These are phyloP conservation scores for Puccinia polysora DNA, from an alignment of 1,284 basidiomycete genomes.

Conservation along the genomic window DNA sequence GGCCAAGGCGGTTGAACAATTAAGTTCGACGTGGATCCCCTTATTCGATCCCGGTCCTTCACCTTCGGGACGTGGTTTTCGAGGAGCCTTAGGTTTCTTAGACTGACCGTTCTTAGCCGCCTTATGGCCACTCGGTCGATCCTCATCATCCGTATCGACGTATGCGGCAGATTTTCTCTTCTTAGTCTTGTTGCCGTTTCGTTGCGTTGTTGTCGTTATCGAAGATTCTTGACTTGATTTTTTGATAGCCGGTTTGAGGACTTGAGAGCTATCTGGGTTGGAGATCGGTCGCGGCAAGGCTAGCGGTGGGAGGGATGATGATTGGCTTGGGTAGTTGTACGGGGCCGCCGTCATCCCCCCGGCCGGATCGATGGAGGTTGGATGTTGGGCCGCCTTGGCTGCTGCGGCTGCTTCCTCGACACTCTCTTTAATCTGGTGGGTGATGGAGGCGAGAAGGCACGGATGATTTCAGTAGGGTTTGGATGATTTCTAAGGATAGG, in stretches of 20 bases:
- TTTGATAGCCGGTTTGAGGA: background rate
- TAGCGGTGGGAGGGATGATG: conserved; percentile 6
- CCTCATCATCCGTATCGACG: conserved; percentile 32
- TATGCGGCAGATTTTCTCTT: conserved; percentile 24
- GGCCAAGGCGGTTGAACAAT: conserved; percentile 30
- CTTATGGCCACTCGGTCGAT: background rate
- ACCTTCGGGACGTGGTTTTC: conserved; percentile 12
- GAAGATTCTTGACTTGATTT: background rate
- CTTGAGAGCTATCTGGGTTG: background rate
- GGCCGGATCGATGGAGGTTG: background rate
- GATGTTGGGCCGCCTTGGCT: background rate
- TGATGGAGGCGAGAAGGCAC: too few species aligned
- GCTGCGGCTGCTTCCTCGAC: conserved; percentile 13
- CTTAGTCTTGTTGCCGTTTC: background rate
- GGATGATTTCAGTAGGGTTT: too few species aligned
- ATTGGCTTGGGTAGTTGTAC: conserved; percentile 6
- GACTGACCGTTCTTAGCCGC: background rate
- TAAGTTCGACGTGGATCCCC: conserved; percentile 27
- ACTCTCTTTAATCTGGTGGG: conserved; percentile 31
- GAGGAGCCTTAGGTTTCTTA: conserved; percentile 19
- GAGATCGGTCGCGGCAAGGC: background rate
- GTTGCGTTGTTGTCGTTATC: background rate
- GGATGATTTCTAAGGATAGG: too few species aligned
- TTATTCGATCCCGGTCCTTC: conserved; percentile 6
- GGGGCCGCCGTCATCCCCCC: background rate